Conservation (phyloP, 345 rosid species). For the Hibiscus trionum region DNA sequence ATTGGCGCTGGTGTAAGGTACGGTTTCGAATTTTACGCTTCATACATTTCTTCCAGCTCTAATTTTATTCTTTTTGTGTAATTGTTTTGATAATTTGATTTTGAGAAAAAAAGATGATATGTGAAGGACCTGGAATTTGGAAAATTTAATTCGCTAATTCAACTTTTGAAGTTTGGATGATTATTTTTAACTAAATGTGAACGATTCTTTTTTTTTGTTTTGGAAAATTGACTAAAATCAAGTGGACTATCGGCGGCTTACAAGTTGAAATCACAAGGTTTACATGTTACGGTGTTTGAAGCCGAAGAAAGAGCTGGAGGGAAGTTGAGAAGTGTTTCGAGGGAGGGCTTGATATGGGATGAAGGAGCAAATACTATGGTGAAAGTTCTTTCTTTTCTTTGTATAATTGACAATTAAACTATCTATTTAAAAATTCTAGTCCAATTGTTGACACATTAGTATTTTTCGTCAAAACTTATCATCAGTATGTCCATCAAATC, state of each 20-base stretch:
- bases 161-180: not conserved
- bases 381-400: not conserved
- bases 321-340: slow-evolving; percentile 60
- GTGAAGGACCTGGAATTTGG: not conserved
- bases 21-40: not conserved
- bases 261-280: slow-evolving; percentile 73
- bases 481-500: no score
- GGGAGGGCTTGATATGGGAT: slow-evolving; percentile 69
- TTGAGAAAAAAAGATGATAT: not conserved
- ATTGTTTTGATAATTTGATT: not conserved
- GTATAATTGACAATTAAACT: no score
- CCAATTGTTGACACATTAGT: no score
- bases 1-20: slow-evolving; percentile 12
- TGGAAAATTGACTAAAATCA: slow-evolving; percentile 2
- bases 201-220: not conserved
- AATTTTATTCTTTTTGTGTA: not conserved
- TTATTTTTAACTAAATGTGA: not conserved
- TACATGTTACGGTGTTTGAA: slow-evolving; percentile 75
- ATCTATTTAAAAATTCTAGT: no score
- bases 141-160: not conserved
- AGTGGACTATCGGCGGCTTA: slow-evolving; percentile 94
- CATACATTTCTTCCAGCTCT: not conserved
- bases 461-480: no score
- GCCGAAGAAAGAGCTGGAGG: slow-evolving; percentile 86
- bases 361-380: slow-evolving; percentile 98